These are phyloP conservation scores for Phytopythium kandeliae DNA, from an alignment of 352 stramenopile species.

Conservation along the genomic window DNA sequence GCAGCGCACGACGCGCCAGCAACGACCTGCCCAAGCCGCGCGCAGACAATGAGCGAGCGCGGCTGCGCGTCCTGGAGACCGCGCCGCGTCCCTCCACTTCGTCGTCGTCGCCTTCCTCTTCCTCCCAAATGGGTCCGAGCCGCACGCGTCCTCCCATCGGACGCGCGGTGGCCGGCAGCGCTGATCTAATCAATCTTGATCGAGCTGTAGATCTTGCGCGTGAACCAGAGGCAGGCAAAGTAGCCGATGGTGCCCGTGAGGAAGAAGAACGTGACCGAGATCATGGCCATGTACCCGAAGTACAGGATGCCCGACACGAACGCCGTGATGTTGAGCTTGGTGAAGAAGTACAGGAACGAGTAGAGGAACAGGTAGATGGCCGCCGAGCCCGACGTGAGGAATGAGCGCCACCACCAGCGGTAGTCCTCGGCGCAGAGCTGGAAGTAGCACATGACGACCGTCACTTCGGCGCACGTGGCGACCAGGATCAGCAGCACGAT, in stretches of 20 bases:
- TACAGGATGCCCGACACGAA: constrained; percentile 95
- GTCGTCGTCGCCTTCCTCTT: not conserved
- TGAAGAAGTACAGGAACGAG: constrained; percentile 98
- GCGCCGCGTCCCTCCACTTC: not conserved
- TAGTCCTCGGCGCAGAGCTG: constrained; percentile 99
- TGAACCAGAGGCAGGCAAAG: constrained; percentile 98
- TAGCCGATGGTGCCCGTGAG: constrained; percentile 96
- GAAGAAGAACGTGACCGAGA: constrained; percentile 96
- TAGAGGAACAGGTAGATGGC: constrained; percentile 99
- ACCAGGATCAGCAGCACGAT: constrained; percentile 97
- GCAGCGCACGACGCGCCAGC: no score
- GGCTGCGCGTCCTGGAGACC: not conserved
- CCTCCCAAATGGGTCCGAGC: not conserved
- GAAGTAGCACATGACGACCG: constrained; percentile 99
- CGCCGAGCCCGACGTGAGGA: constrained; percentile 94
- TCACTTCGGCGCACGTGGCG: constrained; percentile 97
- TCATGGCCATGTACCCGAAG: constrained; percentile 99
- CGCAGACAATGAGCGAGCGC: no score
- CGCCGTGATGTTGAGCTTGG: constrained; percentile 96
- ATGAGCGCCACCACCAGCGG: constrained; percentile 97
- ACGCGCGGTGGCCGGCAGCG: constrained; percentile 1
- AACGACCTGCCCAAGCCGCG: no score
- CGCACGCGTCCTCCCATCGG: not conserved
- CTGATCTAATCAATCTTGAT: constrained; percentile 90
- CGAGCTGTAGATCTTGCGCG: constrained; percentile 97